Base-by-base conservation (phyloP, 2,329 filamentous ascomycete genomes). In the Colletotrichum graminicola region DNA sequence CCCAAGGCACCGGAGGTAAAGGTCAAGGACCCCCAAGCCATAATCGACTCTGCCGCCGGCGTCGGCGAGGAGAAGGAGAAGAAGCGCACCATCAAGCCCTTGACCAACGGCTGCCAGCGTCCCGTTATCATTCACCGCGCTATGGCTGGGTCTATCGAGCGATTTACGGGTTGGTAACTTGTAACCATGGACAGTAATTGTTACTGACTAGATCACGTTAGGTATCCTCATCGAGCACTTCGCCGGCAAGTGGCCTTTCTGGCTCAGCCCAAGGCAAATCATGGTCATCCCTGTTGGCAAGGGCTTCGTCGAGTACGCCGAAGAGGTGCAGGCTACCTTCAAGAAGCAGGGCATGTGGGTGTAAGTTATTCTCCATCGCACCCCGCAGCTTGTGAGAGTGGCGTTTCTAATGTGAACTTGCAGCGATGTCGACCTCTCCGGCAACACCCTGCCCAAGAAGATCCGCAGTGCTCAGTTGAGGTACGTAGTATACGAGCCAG, bases 401-500 rank as follows among this genome's bases (percentile, higher is more conserved):
- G n/a, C 6, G 6, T 52, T 36, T 23, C 60, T 62, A 16, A 62
- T 26, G 18, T 26, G 32, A 41, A 12, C 10, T 29, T 10, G 21
- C n/a, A 72, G 69, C 23, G 92, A 94, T 79, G 86, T 92, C 71
- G 92, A 93, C 79, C 85, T 92, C 62, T 88, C 88, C 75, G 90
- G 92, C 77, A 94, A 95, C 83, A 96, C 93, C 8, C 90, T 96
- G 83, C 91, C 94, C 81, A 95, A 96, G 89, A 96, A 96, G 89
- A 94, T 96, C 75, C 91, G 93, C 76, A 94, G 89, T 67, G 93
- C 91, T 18, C 93, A 96, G 82, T 81, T 81, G 93, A 94, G 76
- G 93, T 95, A 77, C 88, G 89, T 90, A 82, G 4, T 26, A 80
- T 86, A 76, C 49, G 36, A 26, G 5, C 29, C 29, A 23, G 10